Percentiles rank a stretch among this genome's conserved stretches.
Evolutionary conservation across 495 filamentous ascomycete genomes (phyloP).

Genomic region (Podospora comata): DNA sequence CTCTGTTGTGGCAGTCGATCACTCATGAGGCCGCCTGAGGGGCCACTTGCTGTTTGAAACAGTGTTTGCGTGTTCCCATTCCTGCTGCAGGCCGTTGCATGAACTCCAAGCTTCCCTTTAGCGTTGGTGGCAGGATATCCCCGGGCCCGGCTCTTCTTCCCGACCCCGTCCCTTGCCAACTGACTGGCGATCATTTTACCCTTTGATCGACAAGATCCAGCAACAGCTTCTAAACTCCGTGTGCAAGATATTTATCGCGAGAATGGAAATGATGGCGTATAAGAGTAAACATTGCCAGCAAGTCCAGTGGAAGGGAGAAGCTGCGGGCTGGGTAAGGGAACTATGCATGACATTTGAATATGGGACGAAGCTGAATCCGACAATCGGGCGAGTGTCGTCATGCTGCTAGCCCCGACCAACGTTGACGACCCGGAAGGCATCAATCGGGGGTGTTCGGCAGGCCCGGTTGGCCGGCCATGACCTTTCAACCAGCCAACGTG

Average conservation of each 20-base stretch:
- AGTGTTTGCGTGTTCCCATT: neutral
- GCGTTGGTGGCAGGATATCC: neutral
- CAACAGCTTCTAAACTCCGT: neutral
- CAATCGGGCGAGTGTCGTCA: neutral
- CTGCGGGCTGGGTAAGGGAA: neutral
- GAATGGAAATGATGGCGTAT: too few species aligned
- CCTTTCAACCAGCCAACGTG: neutral
- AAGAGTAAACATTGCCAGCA: neutral
- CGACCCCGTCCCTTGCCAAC: neutral
- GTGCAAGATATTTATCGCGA: too few species aligned
- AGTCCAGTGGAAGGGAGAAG: neutral
- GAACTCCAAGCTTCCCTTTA: neutral
- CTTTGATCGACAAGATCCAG: neutral
- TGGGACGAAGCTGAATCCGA: neutral
- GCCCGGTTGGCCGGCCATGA: neutral
- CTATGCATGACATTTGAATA: neutral
- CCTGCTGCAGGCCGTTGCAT: neutral
- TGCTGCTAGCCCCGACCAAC: neutral
- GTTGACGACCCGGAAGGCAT: neutral
- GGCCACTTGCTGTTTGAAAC: neutral
- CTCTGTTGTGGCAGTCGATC: neutral
- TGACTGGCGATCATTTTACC: neutral
- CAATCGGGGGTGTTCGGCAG: neutral
- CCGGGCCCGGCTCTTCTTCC: neutral
- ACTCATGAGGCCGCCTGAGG: neutral